Conservation (phyloP, 768 basidiomycete species). For the Kwoniella heveanensis region DNA sequence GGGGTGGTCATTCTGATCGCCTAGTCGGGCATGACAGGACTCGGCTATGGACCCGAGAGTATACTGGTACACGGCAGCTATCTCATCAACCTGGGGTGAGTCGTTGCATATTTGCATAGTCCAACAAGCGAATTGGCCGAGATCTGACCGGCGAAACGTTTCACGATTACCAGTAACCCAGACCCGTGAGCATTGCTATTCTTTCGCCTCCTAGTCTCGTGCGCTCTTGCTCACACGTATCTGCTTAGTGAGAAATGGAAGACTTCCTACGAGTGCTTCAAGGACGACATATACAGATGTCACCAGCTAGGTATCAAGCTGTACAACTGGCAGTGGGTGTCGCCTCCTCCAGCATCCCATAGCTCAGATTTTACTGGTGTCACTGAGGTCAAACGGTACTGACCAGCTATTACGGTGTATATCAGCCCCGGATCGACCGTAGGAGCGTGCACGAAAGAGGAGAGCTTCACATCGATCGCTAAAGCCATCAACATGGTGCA, state of each 20-base stretch:
- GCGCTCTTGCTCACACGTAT: slow-evolving; percentile 28
- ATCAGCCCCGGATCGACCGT: slow-evolving; percentile 80
- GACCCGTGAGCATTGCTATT: slow-evolving; percentile 63
- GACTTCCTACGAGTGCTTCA: slow-evolving; percentile 64
- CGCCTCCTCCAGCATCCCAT: too few relatives aligned
- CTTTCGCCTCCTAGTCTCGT: too few relatives aligned
- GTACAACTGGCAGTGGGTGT: slow-evolving; percentile 85
- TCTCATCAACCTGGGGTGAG: slow-evolving; percentile 71
- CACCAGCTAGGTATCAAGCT: slow-evolving; percentile 71
- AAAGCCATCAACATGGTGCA: slow-evolving; percentile 76
- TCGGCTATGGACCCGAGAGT: slow-evolving; percentile 66
- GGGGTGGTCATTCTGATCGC: background rate
- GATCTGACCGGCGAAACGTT: too few relatives aligned
- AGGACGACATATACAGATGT: slow-evolving; percentile 78
- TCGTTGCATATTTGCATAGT: too few relatives aligned
- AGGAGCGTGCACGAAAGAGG: slow-evolving; percentile 65
- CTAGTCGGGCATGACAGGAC: slow-evolving; percentile 45
- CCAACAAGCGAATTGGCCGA: too few relatives aligned
- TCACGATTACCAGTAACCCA: slow-evolving; percentile 64
- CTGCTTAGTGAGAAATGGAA: slow-evolving; percentile 48
- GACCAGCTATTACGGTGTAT: background rate
- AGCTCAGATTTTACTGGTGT: too few relatives aligned
- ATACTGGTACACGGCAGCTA: slow-evolving; percentile 84
- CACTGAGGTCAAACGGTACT: too few relatives aligned
- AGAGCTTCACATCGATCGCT: slow-evolving; percentile 69